Evolutionary conservation across 495 filamentous ascomycete species (phyloP).

Genomic region (Umbilicaria muhlenbergii): DNA sequence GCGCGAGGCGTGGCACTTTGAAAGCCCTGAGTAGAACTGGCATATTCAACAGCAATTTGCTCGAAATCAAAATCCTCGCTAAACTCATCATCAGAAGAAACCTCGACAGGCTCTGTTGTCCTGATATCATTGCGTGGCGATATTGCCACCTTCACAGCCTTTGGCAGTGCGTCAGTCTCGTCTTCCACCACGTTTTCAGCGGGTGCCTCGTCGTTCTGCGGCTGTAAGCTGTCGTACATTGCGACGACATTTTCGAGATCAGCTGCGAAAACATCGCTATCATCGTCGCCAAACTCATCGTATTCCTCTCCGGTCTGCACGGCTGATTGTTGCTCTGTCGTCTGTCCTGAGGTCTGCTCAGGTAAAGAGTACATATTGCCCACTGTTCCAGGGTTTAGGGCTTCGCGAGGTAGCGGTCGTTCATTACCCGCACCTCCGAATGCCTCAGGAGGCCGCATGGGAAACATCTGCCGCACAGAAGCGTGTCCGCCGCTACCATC

Average conservation of each 20-base stretch:
- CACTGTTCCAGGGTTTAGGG: not conserved
- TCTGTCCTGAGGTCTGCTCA: not conserved
- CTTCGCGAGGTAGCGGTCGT: too few species aligned
- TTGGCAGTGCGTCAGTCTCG: conserved; percentile 8
- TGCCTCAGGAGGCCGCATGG: too few species aligned
- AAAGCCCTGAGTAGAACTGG: conserved; percentile 16
- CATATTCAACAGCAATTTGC: conserved; percentile 34
- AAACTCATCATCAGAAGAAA: conserved; percentile 39
- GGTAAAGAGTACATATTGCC: not conserved
- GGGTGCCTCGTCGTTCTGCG: not conserved
- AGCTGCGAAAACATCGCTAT: conserved; percentile 29
- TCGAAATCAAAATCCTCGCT: conserved; percentile 58
- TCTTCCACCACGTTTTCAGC: not conserved
- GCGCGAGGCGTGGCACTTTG: conserved; percentile 4
- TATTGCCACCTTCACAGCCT: too few species aligned
- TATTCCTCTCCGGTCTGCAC: conserved; percentile 24
- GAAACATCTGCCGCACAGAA: too few species aligned
- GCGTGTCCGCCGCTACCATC: too few species aligned
- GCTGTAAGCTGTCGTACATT: conserved; percentile 29
- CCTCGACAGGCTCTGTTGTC: not conserved
- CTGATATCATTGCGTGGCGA: not conserved
- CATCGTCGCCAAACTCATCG: conserved; percentile 47
- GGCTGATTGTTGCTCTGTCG: conserved; percentile 4
- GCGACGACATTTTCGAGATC: conserved; percentile 42
- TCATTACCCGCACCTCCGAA: too few species aligned